phyloP scores from a whole-genome alignment of 2,329 filamentous ascomycete genomes.

The Ceratocystis smalleyi region DNA sequence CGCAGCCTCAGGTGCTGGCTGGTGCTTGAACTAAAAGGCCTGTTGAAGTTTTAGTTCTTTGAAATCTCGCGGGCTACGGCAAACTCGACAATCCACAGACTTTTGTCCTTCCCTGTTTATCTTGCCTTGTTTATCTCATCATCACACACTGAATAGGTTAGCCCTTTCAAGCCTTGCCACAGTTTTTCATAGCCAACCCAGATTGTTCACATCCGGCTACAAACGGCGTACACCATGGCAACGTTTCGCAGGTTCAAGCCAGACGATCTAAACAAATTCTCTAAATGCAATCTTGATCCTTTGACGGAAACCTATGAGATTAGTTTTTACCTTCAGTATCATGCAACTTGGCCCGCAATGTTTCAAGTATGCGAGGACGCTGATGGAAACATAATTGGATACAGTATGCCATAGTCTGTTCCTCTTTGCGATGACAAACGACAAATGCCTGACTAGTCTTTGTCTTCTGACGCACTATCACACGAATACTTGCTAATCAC shows the following conservation, averaged over 20 bases:
- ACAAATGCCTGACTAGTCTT: slow-evolving; percentile 7
- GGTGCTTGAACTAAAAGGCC: neutral
- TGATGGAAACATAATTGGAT: slow-evolving; percentile 79
- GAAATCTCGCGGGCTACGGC: neutral
- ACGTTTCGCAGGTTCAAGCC: slow-evolving; percentile 75
- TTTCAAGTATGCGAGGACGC: slow-evolving; percentile 84
- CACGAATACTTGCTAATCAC: neutral
- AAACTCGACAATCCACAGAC: too few species aligned
- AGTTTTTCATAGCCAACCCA: neutral
- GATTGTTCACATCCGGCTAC: neutral
- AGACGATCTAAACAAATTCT: slow-evolving; percentile 73
- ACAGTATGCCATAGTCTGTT: slow-evolving; percentile 47
- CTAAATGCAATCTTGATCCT: slow-evolving; percentile 87
- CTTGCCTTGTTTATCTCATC: too few species aligned
- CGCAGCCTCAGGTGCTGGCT: neutral
- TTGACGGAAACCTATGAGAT: slow-evolving; percentile 97
- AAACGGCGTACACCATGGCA: slow-evolving; percentile 40
- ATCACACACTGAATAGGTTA: too few species aligned
- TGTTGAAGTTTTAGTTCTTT: neutral
- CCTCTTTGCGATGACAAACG: slow-evolving; percentile 4
- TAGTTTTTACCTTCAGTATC: slow-evolving; percentile 88
- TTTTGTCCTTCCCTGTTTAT: too few species aligned
- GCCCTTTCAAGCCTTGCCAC: too few species aligned
- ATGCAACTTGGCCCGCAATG: slow-evolving; percentile 86
- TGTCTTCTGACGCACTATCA: too few species aligned